phyloP scores from a whole-genome alignment of 2,329 filamentous ascomycete species.

The Diplocarpon rosae region DNA sequence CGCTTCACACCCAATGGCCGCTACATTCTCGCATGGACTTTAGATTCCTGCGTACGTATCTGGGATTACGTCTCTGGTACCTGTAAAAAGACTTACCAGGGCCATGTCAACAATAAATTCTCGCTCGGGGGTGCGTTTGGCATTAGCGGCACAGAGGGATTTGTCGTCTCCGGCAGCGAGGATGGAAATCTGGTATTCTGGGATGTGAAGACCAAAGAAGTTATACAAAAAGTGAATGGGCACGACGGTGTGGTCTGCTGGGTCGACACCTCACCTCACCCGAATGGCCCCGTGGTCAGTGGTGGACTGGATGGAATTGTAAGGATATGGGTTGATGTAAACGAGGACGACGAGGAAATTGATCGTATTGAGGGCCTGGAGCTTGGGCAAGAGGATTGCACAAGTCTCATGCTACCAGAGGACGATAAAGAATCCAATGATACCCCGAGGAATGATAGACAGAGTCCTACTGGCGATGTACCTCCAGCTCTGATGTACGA shows the following conservation, averaged over 20 bases:
- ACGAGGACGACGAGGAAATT: slow-evolving; percentile 16
- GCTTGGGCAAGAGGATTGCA: slow-evolving; percentile 8
- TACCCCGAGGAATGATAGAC: slow-evolving; percentile 18
- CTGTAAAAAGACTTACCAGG: slow-evolving; percentile 95
- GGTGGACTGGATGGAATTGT: slow-evolving; percentile 52
- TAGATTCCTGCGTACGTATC: slow-evolving; percentile 80
- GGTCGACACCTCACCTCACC: slow-evolving; percentile 49
- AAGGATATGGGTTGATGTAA: slow-evolving; percentile 45
- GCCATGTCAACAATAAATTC: slow-evolving; percentile 74
- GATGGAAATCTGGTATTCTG: slow-evolving; percentile 78
- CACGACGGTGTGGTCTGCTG: slow-evolving; percentile 51
- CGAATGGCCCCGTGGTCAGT: slow-evolving; percentile 43
- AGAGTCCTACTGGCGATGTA: neutral
- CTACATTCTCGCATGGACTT: slow-evolving; percentile 81
- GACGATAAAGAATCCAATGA: slow-evolving; percentile 16
- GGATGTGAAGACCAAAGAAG: slow-evolving; percentile 78
- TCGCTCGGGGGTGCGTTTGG: slow-evolving; percentile 82
- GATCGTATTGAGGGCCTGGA: slow-evolving; percentile 12
- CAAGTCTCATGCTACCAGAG: slow-evolving; percentile 12
- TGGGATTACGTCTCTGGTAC: slow-evolving; percentile 92
- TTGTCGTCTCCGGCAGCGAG: slow-evolving; percentile 77
- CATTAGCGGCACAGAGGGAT: slow-evolving; percentile 43
- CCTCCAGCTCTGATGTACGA: slow-evolving; percentile 12
- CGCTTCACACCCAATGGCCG: slow-evolving; percentile 91
- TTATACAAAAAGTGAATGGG: slow-evolving; percentile 57